These are phyloP conservation scores for Fusarium vanettenii DNA, from an alignment of 2,329 filamentous ascomycete genomes.

Conservation along the genomic window DNA sequence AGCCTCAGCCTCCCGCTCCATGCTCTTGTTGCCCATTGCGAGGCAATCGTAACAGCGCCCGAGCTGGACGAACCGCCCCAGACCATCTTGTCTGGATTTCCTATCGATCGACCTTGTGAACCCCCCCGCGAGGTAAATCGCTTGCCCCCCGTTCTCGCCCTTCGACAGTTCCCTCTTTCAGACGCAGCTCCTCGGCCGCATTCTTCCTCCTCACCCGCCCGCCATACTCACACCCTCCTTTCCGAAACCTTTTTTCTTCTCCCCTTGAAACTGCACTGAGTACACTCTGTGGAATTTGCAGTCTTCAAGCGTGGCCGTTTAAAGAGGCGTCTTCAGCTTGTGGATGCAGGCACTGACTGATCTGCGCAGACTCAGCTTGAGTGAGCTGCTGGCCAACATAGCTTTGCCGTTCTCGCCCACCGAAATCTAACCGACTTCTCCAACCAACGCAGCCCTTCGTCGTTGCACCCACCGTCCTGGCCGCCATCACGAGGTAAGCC, in stretches of 20 bases:
- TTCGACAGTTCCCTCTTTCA: constrained; percentile 20
- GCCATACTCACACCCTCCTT: constrained; percentile 13
- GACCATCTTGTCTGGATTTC: constrained; percentile 37
- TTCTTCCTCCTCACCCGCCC: constrained; percentile 35
- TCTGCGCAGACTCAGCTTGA: constrained; percentile 27
- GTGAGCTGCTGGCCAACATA: constrained; percentile 34
- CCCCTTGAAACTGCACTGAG: constrained; percentile 3
- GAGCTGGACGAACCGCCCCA: constrained; percentile 51
- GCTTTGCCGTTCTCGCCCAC: constrained; percentile 25
- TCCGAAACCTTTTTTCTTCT: constrained; percentile 10
- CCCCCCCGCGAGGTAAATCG: constrained; percentile 46
- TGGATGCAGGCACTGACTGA: constrained; percentile 36
- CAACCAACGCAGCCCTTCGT: constrained; percentile 20
- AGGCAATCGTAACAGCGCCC: constrained; percentile 52
- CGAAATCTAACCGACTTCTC: constrained; percentile 21
- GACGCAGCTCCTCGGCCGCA: constrained; percentile 33
- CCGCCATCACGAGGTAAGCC: constrained; percentile 32
- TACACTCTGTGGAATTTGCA: constrained; percentile 1
- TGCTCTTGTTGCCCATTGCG: constrained; percentile 53
- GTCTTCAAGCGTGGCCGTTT: constrained; percentile 13
- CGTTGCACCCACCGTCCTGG: constrained; percentile 32
- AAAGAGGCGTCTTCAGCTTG: constrained; percentile 25
- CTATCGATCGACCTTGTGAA: constrained; percentile 40
- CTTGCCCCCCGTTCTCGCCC: constrained; percentile 36
- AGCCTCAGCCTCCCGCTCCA: constrained; percentile 43